These are phyloP conservation scores for Bidens hawaiensis DNA, from an alignment of 140 eudicot species.

Conservation along the genomic window DNA sequence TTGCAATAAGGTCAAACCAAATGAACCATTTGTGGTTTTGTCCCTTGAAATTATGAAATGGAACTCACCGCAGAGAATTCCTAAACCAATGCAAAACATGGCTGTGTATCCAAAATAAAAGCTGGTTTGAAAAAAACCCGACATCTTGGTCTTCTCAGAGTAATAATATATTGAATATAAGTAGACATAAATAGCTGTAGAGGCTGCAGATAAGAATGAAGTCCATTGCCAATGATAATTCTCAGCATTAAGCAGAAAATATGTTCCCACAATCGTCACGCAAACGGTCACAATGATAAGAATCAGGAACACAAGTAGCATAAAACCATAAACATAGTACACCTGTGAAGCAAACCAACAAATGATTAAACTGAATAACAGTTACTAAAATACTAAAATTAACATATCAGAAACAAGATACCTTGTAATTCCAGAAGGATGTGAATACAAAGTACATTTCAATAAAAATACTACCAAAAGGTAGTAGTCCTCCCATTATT, in stretches of 20 bases:
- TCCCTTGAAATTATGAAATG: neutral
- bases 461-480: slow-evolving; percentile 94
- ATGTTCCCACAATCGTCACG: slow-evolving; percentile 96
- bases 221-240: slow-evolving; percentile 99
- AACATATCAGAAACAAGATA: slow-evolving; percentile 19
- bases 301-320: slow-evolving; percentile 87
- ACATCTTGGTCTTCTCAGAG: slow-evolving; percentile 95
- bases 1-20: neutral
- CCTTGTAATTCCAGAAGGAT: slow-evolving; percentile 99
- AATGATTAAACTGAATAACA: neutral
- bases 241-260: slow-evolving; percentile 92
- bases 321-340: slow-evolving; percentile 95
- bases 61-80: slow-evolving; percentile 87
- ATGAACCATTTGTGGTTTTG: neutral
- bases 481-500: slow-evolving; percentile 91
- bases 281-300: slow-evolving; percentile 90
- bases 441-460: slow-evolving; percentile 99
- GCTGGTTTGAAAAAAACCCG: slow-evolving; percentile 98
- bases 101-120: slow-evolving; percentile 93
- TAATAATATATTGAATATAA: slow-evolving; percentile 87
- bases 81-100: slow-evolving; percentile 94
- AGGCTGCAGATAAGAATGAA: slow-evolving; percentile 93
- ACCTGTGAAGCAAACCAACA: slow-evolving; percentile 47
- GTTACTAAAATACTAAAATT: neutral
- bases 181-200: slow-evolving; percentile 88